phyloP scores from a whole-genome alignment of 176 grass and related monocot genomes.

The Zea luxurians region DNA sequence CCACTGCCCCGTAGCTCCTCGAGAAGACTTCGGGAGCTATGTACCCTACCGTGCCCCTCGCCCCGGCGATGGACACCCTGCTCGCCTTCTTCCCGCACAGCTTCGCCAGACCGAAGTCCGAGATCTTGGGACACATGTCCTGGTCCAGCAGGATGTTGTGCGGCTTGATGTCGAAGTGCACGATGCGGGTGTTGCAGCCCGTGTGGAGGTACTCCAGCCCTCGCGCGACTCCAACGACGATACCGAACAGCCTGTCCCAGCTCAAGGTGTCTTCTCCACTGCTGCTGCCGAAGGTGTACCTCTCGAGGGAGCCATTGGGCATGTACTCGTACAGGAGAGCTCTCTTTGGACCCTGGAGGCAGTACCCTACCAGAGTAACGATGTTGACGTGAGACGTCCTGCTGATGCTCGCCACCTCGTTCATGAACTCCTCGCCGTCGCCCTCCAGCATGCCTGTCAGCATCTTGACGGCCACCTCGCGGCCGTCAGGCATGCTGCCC shows the following conservation, averaged over 20 bases:
- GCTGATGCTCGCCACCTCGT: not conserved
- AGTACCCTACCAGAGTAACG: not conserved
- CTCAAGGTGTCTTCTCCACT: not conserved
- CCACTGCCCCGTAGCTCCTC: not conserved
- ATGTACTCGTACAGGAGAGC: not conserved
- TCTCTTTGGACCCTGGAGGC: not conserved
- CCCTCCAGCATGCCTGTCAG: not conserved
- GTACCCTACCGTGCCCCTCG: not conserved
- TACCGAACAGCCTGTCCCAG: not conserved
- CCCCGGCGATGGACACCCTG: not conserved
- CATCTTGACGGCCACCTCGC: no score
- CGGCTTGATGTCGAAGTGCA: not conserved
- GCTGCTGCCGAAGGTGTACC: not conserved
- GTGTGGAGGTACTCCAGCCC: not conserved
- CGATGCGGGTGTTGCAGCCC: not conserved
- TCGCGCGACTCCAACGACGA: not conserved
- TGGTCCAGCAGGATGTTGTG: not conserved
- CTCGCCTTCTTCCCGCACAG: not conserved
- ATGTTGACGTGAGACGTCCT: slow-evolving; percentile 3
- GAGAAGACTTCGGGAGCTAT: not conserved
- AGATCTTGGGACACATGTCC: not conserved
- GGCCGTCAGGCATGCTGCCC: no score
- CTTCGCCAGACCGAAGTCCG: not conserved
- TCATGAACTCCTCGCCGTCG: not conserved
- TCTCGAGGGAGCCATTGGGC: not conserved